Percentiles rank a stretch among this genome's conserved stretches.
Conservation (phyloP, 1,139 yeast species). For the Yamadazyma pseudoaaseri region DNA sequence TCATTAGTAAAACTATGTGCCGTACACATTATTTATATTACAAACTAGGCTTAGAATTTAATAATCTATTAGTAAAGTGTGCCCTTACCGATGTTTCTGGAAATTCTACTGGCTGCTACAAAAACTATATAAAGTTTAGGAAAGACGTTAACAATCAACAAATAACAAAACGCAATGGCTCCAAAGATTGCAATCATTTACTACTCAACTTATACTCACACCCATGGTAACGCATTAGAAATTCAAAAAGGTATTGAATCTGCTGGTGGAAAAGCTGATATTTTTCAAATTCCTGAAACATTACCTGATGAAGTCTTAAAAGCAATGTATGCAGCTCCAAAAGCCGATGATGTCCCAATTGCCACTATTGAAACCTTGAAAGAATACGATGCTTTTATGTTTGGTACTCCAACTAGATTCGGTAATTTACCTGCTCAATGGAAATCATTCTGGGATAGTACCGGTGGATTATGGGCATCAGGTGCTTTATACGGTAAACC, state of each 20-base stretch:
- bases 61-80: constrained; percentile 1
- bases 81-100: background rate
- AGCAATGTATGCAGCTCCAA: constrained; percentile 44
- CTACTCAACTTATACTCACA: constrained; percentile 66
- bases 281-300: constrained; percentile 51
- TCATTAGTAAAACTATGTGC: background rate
- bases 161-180: constrained; percentile 20
- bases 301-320: constrained; percentile 40
- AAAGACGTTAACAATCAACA: background rate
- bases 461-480: constrained; percentile 51
- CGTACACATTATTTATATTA: no score
- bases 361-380: constrained; percentile 38
- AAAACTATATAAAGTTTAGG: background rate
- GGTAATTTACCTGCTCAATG: constrained; percentile 50
- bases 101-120: background rate
- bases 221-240: constrained; percentile 46
- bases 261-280: constrained; percentile 36
- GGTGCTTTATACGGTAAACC: constrained; percentile 51
- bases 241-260: constrained; percentile 42
- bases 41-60: no score
- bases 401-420: constrained; percentile 53
- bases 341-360: constrained; percentile 38
- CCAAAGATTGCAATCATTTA: constrained; percentile 47
- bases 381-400: constrained; percentile 46
- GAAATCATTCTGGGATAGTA: constrained; percentile 41